Evolutionary conservation across 345 rosid species (phyloP), one percentile per base, ranked within the genome.

Genomic region (Limnanthes douglasii): DNA sequence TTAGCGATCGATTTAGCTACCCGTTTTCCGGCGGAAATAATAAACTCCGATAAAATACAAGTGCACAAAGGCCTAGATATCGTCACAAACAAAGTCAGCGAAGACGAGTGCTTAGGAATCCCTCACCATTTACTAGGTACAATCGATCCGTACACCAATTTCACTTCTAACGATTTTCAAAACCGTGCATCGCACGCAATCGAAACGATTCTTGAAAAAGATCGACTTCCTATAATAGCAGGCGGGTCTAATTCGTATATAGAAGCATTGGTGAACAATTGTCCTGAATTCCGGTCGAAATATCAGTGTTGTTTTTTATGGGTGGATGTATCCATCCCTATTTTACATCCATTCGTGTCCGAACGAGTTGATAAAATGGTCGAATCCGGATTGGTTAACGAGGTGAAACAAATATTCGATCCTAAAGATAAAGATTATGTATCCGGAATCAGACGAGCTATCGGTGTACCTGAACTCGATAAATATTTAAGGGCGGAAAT

Each of bases 211-310:
- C 14, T 41, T 2, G 13, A 46, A 4, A 54, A 65, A 0, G 63
- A 58, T 25, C 70, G 70, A 6, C 53, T 69, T 11, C 95, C 97
- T 0, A 71, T 88, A 21, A 61, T 88, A 10, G 93, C 90, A 1
- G 97, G 97, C 0, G 97, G 97, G 6, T 88, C 97, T 1, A 88
- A 78, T 24, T 88, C 97, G 6, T 82, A 65, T 52, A 58, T 88
- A 13, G 62, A 73, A 26, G 82, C 82, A 4, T 58, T 88, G 28
- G 86, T 63, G 34, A 69, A 73, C 35, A 48, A 54, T 0, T 68
- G 65, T 34, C 48, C 62, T 6, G 66, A 82, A 11, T 82, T 88
- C 15, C 88, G 48, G n/a, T 42, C 41, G n/a, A 65, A 67, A 52
- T 62, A 78, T 18, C 75, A 69, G 3, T 88, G 78, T 14, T 78